Evolutionary conservation across 2,329 filamentous ascomycete species (phyloP), one percentile per base, ranked within the genome.

Genomic region (Microcyclospora pomicola): DNA sequence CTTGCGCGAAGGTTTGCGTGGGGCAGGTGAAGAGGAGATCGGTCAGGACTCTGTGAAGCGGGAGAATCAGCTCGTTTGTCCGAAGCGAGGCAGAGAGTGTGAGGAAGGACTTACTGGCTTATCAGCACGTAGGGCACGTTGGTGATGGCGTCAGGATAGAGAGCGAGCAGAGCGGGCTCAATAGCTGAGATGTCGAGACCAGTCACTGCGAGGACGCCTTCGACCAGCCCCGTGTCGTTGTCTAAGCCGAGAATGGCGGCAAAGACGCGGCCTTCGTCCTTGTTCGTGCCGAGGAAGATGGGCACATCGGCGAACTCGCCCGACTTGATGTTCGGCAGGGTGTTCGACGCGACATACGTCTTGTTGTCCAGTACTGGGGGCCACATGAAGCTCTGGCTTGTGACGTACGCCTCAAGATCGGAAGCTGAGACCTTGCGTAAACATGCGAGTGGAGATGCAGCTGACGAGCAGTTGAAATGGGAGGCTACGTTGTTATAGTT

Each of bases 221-320:
- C 31, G n/a, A 47, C 42, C 6, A 50, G 40, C 7, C 24, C 39
- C 33, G 39, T 40, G 10, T 45, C 41, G 19, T 33, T 16, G 9
- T 39, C 42, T 6, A 42, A 37, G 9, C 51, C 51, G 31, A 49
- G 36, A 24, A 50, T 32, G 31, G 44, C 40, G 33, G 37, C 19
- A 34, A 46, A 48, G 37, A 46, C 49, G 28, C 47, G 48, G 14
- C 42, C 46, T 42, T 57, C 55, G 29, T 54, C 40, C 37, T 48
- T 39, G 27, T 44, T 53, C 16, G 51, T 53, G 29, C 53, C 49
- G 24, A 48, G 44, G 9, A 52, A 34, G 24, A 50, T 43, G 2
- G 49, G 49, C 5, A 50, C 44, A n/a, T 34, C 19, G n/a, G 44
- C 44, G 34, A 44, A 47, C 13, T 39, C 30, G 14, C 44, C 44